phyloP scores from a whole-genome alignment of 192 early-diverging fungal species.

The Chytriomyces sp. region DNA sequence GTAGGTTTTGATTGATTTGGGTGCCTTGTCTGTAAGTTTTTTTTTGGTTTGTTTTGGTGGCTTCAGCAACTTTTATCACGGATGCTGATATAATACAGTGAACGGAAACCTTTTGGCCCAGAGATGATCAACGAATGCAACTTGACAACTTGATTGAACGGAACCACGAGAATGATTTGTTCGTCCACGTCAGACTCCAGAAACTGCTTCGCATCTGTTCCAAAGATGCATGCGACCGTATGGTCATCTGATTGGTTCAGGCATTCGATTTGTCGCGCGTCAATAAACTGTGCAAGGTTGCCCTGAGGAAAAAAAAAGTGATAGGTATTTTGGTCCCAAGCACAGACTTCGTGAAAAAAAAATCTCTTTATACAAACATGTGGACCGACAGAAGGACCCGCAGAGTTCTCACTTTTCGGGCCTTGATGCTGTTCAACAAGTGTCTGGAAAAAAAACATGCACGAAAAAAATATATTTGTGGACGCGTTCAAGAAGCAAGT shows the following conservation, averaged over 20 bases:
- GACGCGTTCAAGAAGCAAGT: not conserved
- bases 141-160: constrained; percentile 86
- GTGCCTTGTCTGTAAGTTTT: constrained; percentile 67
- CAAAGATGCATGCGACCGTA: constrained; percentile 79
- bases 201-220: constrained; percentile 62
- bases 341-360: not conserved
- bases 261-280: constrained; percentile 56
- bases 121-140: constrained; percentile 71
- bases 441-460: not conserved
- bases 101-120: constrained; percentile 62
- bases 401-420: not conserved
- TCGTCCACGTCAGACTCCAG: constrained; percentile 95
- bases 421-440: constrained; percentile 23
- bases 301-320: constrained; percentile 27
- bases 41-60: too few relatives aligned
- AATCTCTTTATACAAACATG: constrained; percentile 5
- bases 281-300: constrained; percentile 50
- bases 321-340: too few relatives aligned
- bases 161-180: constrained; percentile 84
- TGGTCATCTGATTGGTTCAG: constrained; percentile 85
- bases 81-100: constrained; percentile 16
- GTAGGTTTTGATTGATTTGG: constrained; percentile 87
- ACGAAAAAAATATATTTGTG: too few relatives aligned
- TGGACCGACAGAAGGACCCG: constrained; percentile 8
- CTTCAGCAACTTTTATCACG: too few relatives aligned